A percentile compares a stretch with the other conserved stretches of the same genome.
These are phyloP conservation scores for Pulveroboletus sp. DNA, from an alignment of 768 basidiomycete species.

Conservation along the genomic window DNA sequence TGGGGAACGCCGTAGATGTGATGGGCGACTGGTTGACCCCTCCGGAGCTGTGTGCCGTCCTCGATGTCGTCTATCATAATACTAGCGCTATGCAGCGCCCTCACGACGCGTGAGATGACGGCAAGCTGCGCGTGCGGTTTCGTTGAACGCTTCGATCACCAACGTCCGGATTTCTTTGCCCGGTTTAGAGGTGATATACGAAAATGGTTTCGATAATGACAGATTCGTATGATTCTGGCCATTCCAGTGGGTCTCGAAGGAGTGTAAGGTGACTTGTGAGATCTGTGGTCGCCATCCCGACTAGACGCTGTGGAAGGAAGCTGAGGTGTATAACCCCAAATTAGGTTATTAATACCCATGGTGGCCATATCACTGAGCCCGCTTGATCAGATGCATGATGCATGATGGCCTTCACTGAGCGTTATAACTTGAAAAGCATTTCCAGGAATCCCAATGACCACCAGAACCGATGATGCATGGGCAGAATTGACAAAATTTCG, in stretches of 20 bases:
- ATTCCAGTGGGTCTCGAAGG: conserved; percentile 17
- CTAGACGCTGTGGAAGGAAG: too few species aligned
- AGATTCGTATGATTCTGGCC: conserved; percentile 36
- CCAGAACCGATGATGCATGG: too few species aligned
- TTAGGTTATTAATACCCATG: too few species aligned
- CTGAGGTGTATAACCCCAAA: too few species aligned
- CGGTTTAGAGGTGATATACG: conserved; percentile 77
- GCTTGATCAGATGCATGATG: too few species aligned
- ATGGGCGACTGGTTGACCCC: conserved; percentile 88
- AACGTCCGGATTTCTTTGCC: conserved; percentile 91
- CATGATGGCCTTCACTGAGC: too few species aligned
- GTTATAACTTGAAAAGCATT: too few species aligned
- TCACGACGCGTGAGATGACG: conserved; percentile 78
- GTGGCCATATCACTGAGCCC: too few species aligned
- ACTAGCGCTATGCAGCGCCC: conserved; percentile 93
- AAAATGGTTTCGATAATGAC: conserved; percentile 81
- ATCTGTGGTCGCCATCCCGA: conserved; percentile 6
- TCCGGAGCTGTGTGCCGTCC: conserved; percentile 81
- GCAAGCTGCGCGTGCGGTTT: conserved; percentile 60
- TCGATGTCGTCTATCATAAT: conserved; percentile 96
- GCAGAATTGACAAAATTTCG: too few species aligned
- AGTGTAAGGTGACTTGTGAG: conserved; percentile 19
- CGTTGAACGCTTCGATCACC: conserved; percentile 91
- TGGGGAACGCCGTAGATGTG: conserved; percentile 96
- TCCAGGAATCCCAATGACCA: too few species aligned